Base-by-base conservation (phyloP, 352 stramenopile genomes). In the Globisporangium alternatum region DNA sequence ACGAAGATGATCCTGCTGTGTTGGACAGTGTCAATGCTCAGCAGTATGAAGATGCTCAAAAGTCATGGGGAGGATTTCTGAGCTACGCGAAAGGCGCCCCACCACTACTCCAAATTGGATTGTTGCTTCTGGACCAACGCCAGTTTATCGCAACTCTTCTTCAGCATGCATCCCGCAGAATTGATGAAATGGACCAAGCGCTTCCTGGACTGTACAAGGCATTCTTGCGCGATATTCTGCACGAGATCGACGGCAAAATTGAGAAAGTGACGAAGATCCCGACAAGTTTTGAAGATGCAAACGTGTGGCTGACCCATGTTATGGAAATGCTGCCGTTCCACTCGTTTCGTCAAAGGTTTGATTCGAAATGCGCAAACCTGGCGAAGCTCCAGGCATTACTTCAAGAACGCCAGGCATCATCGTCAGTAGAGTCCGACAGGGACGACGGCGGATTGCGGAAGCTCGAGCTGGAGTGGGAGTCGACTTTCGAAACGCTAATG, bases 251-350 rank as follows among this genome's bases (percentile, higher is more conserved):
- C 54, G 74, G 70, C 19, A 62, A 72, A 1, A 80, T 89, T n/a
- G 79, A 90, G 6, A 70, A 71, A 13, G 70, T 90, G 12, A 90
- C 78, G 9, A 84, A 76, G 22, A 88, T 91, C 21, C 81, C 83
- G 0, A 86, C 68, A 0, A 88, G 59, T 10, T 70, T 91, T 5
- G 44, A 62, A 28, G 81, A 84, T 51, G 79, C 77, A 6, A 74
- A 68, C 35, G 22, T 56, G 9, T 91, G 83, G 83, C 48, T 91
- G 12, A 56, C 66, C 1, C 71, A 84, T 41, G 66, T 89, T 28
- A 77, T 64, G 9, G 76, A 83, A 5, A 87, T 90, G 78, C 72
- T 90, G 62, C 69, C 72, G 0, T 78, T 66, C 0, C 77, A 87
- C 28, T 47, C 55, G n/a, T 81, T 81, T 51, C 83, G 83, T 5